A percentile compares a stretch with the other conserved stretches of the same genome.
Conservation (phyloP, 805 yeast species). For the Brettanomyces anomalus region DNA sequence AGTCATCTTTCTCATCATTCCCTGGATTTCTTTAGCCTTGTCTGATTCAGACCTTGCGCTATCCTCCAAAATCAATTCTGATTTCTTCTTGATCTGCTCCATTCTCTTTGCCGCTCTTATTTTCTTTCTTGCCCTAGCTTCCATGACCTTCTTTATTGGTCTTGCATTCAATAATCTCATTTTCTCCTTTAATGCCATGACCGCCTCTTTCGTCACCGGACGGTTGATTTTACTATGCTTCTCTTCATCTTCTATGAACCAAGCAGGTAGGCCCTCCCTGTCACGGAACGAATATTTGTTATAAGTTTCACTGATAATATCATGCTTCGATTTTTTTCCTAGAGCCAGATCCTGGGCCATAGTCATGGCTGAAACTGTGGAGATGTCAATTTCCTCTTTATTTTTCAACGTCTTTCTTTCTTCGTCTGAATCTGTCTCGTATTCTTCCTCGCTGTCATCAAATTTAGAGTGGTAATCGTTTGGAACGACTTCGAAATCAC, state of each 20-base stretch:
- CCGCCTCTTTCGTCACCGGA: constrained; percentile 95
- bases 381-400: constrained; percentile 64
- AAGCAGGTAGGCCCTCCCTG: constrained; percentile 83
- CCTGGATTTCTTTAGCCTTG: constrained; percentile 87
- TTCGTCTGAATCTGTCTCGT: constrained; percentile 42
- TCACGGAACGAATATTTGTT: constrained; percentile 91
- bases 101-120: constrained; percentile 81
- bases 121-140: constrained; percentile 94
- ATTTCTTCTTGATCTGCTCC: constrained; percentile 86
- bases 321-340: constrained; percentile 78
- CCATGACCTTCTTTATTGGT: constrained; percentile 97
- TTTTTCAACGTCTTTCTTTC: constrained; percentile 43
- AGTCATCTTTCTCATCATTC: constrained; percentile 73
- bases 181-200: constrained; percentile 66
- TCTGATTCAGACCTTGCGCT: constrained; percentile 82
- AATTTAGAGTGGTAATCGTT: constrained; percentile 27
- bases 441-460: constrained; percentile 32
- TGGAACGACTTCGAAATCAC: constrained; percentile 37
- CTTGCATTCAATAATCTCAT: constrained; percentile 83
- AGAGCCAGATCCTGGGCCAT: constrained; percentile 91
- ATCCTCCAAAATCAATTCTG: constrained; percentile 85
- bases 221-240: constrained; percentile 75
- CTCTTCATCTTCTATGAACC: constrained; percentile 93
- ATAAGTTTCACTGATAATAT: constrained; percentile 85
- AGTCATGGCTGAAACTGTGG: constrained; percentile 96